These are phyloP conservation scores for Sphaerulina musiva DNA, from an alignment of 2,329 filamentous ascomycete species.

Conservation along the genomic window DNA sequence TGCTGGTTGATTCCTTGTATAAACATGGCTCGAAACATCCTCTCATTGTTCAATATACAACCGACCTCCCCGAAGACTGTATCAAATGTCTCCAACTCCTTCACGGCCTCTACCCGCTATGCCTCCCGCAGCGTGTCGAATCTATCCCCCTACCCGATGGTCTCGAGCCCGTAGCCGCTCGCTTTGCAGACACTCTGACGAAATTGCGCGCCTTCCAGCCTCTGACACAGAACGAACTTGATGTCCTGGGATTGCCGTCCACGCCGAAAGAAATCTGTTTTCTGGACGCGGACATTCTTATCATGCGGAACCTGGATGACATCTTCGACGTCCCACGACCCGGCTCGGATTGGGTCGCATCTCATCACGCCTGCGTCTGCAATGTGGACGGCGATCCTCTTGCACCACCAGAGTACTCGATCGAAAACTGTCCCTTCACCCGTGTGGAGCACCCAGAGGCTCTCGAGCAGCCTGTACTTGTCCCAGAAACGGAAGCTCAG, in stretches of 20 bases:
- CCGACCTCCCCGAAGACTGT: conserved; percentile 37
- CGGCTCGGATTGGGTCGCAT: conserved; percentile 38
- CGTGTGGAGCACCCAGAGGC: conserved; percentile 35
- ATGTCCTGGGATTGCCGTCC: neutral
- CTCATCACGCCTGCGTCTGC: conserved; percentile 49
- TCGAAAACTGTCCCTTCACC: conserved; percentile 46
- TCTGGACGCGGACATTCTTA: conserved; percentile 49
- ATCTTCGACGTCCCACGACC: conserved; percentile 41
- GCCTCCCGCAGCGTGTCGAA: conserved; percentile 34
- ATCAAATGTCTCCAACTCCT: conserved; percentile 41
- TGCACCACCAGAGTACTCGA: conserved; percentile 45
- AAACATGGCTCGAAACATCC: conserved; percentile 43
- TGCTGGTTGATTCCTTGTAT: conserved; percentile 46
- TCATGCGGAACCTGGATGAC: conserved; percentile 41
- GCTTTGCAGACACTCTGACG: conserved; percentile 51
- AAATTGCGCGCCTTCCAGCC: conserved; percentile 50
- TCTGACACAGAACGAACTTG: conserved; percentile 13
- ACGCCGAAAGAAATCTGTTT: conserved; percentile 41
- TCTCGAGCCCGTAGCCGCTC: conserved; percentile 40
- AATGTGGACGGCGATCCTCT: conserved; percentile 47
- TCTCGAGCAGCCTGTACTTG: conserved; percentile 34
- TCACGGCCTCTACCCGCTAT: conserved; percentile 36
- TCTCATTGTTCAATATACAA: conserved; percentile 47
- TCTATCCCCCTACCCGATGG: conserved; percentile 13
- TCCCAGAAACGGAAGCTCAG: conserved; percentile 33